These are phyloP conservation scores for Alternaria sp. DNA, from an alignment of 2,329 filamentous ascomycete species.

Conservation along the genomic window DNA sequence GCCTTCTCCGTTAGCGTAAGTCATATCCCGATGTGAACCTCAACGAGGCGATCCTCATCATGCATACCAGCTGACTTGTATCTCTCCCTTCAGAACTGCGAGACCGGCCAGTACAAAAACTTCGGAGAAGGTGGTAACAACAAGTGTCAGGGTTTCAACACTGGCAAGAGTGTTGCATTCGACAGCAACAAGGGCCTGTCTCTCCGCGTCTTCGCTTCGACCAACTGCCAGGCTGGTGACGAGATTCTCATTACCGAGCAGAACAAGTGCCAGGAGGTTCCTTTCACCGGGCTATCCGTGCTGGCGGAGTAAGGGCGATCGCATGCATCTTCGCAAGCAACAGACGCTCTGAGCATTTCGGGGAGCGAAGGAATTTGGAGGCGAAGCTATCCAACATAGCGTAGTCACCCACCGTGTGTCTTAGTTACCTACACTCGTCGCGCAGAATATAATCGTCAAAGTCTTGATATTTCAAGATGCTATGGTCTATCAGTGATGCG, in stretches of 20 bases:
- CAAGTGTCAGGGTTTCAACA: neutral
- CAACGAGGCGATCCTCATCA: neutral
- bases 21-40: neutral
- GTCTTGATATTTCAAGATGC: neutral
- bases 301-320: neutral
- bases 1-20: neutral
- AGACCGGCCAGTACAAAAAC: neutral
- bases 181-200: neutral
- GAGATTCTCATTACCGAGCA: neutral
- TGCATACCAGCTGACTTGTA: neutral
- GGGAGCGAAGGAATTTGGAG: neutral
- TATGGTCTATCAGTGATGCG: neutral
- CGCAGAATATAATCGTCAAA: neutral
- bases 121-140: neutral
- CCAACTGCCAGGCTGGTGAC: neutral
- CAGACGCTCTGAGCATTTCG: neutral
- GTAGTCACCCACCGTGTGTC: neutral
- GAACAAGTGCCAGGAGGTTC: neutral
- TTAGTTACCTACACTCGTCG: neutral
- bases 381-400: neutral
- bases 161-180: neutral
- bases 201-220: neutral
- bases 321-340: neutral
- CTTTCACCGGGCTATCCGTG: neutral
- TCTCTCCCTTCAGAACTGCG: neutral